Evolutionary conservation across 2,329 filamentous ascomycete genomes (phyloP).

Genomic region (Fusarium cicatricum): DNA sequence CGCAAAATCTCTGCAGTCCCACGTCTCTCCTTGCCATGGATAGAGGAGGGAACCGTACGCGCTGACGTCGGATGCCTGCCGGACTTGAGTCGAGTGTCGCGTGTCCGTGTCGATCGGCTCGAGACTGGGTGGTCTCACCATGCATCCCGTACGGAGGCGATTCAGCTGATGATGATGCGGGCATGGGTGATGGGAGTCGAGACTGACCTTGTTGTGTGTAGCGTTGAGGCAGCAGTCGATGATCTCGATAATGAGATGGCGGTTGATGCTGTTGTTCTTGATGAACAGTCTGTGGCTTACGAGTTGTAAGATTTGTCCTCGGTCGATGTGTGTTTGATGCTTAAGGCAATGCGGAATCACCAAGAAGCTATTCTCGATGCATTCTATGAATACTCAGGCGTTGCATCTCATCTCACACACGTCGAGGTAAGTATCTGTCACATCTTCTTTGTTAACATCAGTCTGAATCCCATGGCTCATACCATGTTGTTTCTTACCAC

Average conservation of each 20-base stretch:
- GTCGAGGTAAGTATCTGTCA: slow-evolving; percentile 15
- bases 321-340: background rate
- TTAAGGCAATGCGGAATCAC: background rate
- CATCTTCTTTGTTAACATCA: slow-evolving; percentile 1
- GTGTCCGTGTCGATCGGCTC: slow-evolving; percentile 18
- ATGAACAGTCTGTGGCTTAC: slow-evolving; percentile 2
- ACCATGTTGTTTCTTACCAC: background rate
- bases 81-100: background rate
- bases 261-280: slow-evolving; percentile 5
- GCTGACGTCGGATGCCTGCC: slow-evolving; percentile 11
- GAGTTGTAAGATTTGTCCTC: slow-evolving; percentile 1
- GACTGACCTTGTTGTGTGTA: slow-evolving; percentile 22
- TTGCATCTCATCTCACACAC: background rate
- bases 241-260: slow-evolving; percentile 1
- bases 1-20: slow-evolving; percentile 14
- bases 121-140: slow-evolving; percentile 1
- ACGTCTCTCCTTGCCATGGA: slow-evolving; percentile 12
- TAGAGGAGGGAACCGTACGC: background rate
- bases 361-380: slow-evolving; percentile 1
- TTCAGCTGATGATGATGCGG: background rate
- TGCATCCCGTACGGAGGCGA: background rate
- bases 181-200: slow-evolving; percentile 6
- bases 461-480: no score
- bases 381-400: background rate
- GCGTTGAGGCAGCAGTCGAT: slow-evolving; percentile 13